Evolutionary conservation across 176 grass and related monocot species (phyloP), one percentile per base, ranked within the genome.

Genomic region (Oryza longistaminata): DNA sequence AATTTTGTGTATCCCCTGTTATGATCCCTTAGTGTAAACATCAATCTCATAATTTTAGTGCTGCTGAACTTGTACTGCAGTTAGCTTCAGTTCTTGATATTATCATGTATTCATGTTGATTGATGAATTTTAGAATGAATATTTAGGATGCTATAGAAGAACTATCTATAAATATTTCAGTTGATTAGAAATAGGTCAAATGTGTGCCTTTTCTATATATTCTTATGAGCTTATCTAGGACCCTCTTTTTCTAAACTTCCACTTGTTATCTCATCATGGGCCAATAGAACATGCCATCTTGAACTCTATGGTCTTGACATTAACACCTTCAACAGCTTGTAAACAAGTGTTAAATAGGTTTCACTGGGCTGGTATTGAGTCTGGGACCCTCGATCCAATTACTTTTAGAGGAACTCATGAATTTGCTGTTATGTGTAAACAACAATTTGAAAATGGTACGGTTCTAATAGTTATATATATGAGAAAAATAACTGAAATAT

Each of bases 1-100:
- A 5, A 33, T 70, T 52, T 16, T 31, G 14, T 2, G 52, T 2
- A 39, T 16, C 11, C 52, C 50, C 40, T 75, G 40, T 16, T 7
- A 70, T 17, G 37, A 70, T 22, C 14, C 39, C 69, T 53, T 48
- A 62, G 46, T 7, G 52, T 44, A 61, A 73, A 73, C 52, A 13
- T 1, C 10, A 39, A 46, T 67, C 25, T 75, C 40, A 46, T 25
- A 26, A 8, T 3, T 4, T 66, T 48, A 1, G 2, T 74, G 10
- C 48, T 64, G 60, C 76, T 88, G 26, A 80, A 69, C 27, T 68
- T 68, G 49, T 44, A 27, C 6, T 55, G 27, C 58, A 55, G 8
- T 78, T 66, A 71, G 22, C 11, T 22, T 52, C 6, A 65, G 58
- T 83, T 12, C 44, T 68, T 77, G 10, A 79, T 29, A 83, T 21